phyloP scores from a whole-genome alignment of 495 filamentous ascomycete genomes.

The Mytilinidion resinicola region DNA sequence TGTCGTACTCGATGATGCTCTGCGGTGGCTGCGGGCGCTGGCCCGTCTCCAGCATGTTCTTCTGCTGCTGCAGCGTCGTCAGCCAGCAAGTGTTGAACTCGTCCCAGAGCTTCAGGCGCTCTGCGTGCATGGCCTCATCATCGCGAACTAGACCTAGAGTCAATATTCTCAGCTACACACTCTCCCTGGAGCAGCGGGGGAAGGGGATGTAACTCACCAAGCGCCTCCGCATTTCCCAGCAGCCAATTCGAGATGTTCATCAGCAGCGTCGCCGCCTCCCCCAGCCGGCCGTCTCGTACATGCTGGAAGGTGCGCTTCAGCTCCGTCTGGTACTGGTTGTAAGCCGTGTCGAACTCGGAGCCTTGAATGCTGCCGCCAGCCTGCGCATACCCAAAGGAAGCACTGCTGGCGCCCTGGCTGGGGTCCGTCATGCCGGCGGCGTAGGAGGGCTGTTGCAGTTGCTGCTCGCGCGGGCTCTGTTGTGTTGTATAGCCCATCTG shows the following conservation, averaged over 20 bases:
- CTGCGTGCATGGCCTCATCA: conserved; percentile 60
- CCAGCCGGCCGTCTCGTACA: conserved; percentile 64
- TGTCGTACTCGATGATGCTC: conserved; percentile 59
- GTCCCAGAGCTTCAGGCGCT: conserved; percentile 78
- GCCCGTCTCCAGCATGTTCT: conserved; percentile 63
- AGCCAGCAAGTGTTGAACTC: conserved; percentile 97
- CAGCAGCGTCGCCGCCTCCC: conserved; percentile 65
- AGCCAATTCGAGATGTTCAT: conserved; percentile 81
- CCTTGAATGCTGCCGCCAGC: conserved; percentile 28
- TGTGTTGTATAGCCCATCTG: conserved; percentile 49
- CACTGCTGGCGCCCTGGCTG: conserved; percentile 34
- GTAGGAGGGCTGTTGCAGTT: conserved; percentile 48
- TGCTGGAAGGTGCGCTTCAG: conserved; percentile 70
- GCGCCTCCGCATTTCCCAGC: conserved; percentile 66
- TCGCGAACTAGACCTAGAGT: conserved; percentile 63
- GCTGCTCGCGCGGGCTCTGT: conserved; percentile 46
- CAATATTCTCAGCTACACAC: conserved; percentile 25
- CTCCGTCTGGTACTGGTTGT: conserved; percentile 63
- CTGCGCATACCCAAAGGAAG: conserved; percentile 12
- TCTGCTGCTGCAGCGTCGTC: conserved; percentile 76
- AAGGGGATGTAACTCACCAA: conserved; percentile 59
- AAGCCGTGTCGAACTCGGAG: conserved; percentile 54
- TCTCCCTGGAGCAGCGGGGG: conserved; percentile 19
- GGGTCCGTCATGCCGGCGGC: conserved; percentile 50
- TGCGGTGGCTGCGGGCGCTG: conserved; percentile 54